Percentiles rank a stretch among this genome's conserved stretches.
Conservation (phyloP, 2,329 filamentous ascomycete species). For the Ophiostoma himal-ulmi region DNA sequence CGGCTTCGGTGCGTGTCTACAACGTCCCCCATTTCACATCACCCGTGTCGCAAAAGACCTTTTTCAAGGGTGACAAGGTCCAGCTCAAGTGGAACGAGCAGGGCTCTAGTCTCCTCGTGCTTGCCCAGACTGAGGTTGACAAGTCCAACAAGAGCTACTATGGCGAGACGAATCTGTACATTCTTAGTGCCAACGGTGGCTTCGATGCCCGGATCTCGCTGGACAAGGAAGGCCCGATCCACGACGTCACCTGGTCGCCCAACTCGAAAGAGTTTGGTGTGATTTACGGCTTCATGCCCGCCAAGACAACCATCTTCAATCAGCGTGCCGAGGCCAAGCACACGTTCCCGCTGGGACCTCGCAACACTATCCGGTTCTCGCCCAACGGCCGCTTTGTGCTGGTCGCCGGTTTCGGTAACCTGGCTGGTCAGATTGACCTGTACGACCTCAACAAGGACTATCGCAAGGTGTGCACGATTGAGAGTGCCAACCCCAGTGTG, state of each 20-base stretch:
- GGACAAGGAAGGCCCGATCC: constrained; percentile 96
- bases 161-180: constrained; percentile 93
- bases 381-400: constrained; percentile 88
- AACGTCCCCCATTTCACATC: constrained; percentile 79
- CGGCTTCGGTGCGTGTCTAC: constrained; percentile 88
- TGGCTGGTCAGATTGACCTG: constrained; percentile 95
- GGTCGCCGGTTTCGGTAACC: constrained; percentile 93
- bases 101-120: constrained; percentile 84
- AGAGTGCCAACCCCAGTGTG: constrained; percentile 90
- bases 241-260: constrained; percentile 93
- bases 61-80: constrained; percentile 99
- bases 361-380: constrained; percentile 94
- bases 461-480: constrained; percentile 84
- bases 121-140: constrained; percentile 96
- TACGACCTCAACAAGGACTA: constrained; percentile 95
- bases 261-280: constrained; percentile 98
- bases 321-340: constrained; percentile 75
- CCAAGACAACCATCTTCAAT: constrained; percentile 98
- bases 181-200: constrained; percentile 82
- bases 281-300: constrained; percentile 97
- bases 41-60: constrained; percentile 93
- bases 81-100: constrained; percentile 96
- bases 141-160: constrained; percentile 99
- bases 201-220: constrained; percentile 89
- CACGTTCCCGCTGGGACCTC: constrained; percentile 77